phyloP scores from a whole-genome alignment of 2,329 filamentous ascomycete genomes.

The Huntiella bhutanensis region DNA sequence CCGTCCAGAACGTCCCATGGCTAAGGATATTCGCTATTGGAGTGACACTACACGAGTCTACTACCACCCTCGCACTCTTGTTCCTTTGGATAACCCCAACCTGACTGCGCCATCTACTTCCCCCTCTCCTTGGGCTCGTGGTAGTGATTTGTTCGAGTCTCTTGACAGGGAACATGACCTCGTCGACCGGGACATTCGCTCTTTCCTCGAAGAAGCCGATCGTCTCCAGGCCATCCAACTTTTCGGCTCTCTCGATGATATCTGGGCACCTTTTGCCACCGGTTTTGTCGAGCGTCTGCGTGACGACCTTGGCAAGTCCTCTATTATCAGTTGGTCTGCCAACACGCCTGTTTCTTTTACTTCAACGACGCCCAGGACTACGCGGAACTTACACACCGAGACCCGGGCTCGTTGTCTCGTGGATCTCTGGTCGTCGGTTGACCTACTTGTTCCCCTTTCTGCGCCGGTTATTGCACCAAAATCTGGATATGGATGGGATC shows the following conservation, averaged over 20 bases:
- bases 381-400: constrained; percentile 36
- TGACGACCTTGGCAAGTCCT: constrained; percentile 80
- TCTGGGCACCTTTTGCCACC: constrained; percentile 61
- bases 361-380: background rate
- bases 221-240: constrained; percentile 76
- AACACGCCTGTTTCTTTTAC: constrained; percentile 26
- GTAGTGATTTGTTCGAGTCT: constrained; percentile 54
- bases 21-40: constrained; percentile 75
- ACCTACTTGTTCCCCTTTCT: constrained; percentile 58
- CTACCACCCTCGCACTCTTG: constrained; percentile 72
- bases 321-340: constrained; percentile 77
- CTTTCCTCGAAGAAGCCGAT: constrained; percentile 85
- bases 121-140: constrained; percentile 62
- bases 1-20: constrained; percentile 42
- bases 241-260: constrained; percentile 52
- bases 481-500: constrained; percentile 27
- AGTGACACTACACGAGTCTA: constrained; percentile 88
- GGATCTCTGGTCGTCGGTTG: constrained; percentile 49
- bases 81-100: constrained; percentile 77
- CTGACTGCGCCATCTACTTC: constrained; percentile 28
- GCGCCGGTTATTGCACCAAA: constrained; percentile 23
- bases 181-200: constrained; percentile 73
- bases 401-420: constrained; percentile 59
- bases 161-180: constrained; percentile 69
- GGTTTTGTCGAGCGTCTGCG: constrained; percentile 58